Conservation (phyloP, 2,329 filamentous ascomycete genomes). For the Fusarium denticulatum region DNA sequence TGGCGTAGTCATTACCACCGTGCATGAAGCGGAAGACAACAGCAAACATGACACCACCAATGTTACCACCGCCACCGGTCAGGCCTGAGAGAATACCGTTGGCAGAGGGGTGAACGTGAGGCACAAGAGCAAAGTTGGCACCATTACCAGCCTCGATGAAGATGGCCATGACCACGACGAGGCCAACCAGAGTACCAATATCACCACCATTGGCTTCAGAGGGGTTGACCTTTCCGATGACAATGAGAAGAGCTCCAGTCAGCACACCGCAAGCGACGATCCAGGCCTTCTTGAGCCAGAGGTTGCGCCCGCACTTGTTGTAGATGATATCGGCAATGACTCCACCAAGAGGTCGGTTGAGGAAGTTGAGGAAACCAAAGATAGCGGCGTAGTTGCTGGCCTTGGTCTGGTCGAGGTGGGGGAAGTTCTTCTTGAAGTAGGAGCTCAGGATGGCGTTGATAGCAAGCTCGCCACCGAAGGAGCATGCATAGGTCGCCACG, state of each 20-base stretch:
- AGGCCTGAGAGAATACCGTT: slow-evolving; percentile 83
- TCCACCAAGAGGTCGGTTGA: slow-evolving; percentile 74
- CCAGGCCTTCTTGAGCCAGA: slow-evolving; percentile 59
- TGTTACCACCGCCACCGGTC: slow-evolving; percentile 82
- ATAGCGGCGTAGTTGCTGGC: slow-evolving; percentile 73
- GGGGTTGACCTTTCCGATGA: slow-evolving; percentile 72
- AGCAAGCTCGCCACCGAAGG: slow-evolving; percentile 70
- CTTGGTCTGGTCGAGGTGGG: slow-evolving; percentile 63
- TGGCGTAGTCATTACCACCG: slow-evolving; percentile 71
- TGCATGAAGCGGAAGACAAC: slow-evolving; percentile 80
- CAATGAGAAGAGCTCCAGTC: slow-evolving; percentile 68
- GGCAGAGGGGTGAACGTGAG: slow-evolving; percentile 84
- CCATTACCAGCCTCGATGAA: slow-evolving; percentile 89
- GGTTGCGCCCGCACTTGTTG: slow-evolving; percentile 47
- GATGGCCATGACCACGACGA: slow-evolving; percentile 80
- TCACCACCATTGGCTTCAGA: slow-evolving; percentile 55
- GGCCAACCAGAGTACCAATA: slow-evolving; percentile 73
- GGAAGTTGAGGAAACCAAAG: slow-evolving; percentile 78
- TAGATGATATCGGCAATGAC: slow-evolving; percentile 63
- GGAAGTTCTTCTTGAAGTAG: slow-evolving; percentile 70
- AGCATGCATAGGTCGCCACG: slow-evolving; percentile 68
- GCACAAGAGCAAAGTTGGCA: slow-evolving; percentile 85
- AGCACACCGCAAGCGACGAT: slow-evolving; percentile 63
- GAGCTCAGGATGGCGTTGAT: slow-evolving; percentile 68
- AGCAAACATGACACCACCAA: slow-evolving; percentile 86